A percentile compares a stretch with the other conserved stretches of the same genome.
Evolutionary conservation across 108 stramenopile genomes (phyloP).

Genomic region (Stephanodiscus minutulus): DNA sequence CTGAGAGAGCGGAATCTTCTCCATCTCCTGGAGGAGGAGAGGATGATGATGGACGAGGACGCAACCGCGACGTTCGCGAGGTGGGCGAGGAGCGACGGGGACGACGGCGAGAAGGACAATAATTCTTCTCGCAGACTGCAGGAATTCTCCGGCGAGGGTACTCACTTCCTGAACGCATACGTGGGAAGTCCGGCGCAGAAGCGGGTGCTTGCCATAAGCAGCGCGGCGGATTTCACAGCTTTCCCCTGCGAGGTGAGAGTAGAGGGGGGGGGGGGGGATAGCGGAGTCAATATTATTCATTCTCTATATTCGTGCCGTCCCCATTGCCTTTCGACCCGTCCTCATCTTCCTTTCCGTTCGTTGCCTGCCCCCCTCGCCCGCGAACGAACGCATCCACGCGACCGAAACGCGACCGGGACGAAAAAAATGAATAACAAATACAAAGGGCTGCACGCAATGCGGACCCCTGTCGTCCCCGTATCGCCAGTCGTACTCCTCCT

Average conservation of each 20-base stretch:
- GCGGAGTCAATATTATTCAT: too few relatives aligned
- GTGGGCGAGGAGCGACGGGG: slow-evolving; percentile 3
- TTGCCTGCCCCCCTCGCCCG: not conserved
- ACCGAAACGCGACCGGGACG: not conserved
- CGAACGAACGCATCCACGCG: too few relatives aligned
- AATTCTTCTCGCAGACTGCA: slow-evolving; percentile 7
- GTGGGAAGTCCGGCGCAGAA: slow-evolving; percentile 56
- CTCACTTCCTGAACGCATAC: slow-evolving; percentile 47
- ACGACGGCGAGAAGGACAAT: not conserved
- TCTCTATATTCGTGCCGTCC: too few relatives aligned
- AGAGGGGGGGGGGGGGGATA: not conserved
- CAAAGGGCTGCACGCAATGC: slow-evolving; percentile 43
- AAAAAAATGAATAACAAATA: slow-evolving; percentile 1
- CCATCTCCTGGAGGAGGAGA: slow-evolving; percentile 9
- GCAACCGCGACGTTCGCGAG: slow-evolving; percentile 3
- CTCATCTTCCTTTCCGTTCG: not conserved
- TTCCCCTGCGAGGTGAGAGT: slow-evolving; percentile 53
- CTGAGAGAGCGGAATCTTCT: slow-evolving; percentile 28
- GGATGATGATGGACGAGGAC: slow-evolving; percentile 19
- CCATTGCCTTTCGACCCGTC: not conserved
- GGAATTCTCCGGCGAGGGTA: slow-evolving; percentile 42
- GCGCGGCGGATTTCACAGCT: slow-evolving; percentile 49
- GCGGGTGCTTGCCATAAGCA: slow-evolving; percentile 42
- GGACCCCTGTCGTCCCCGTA: slow-evolving; percentile 25
- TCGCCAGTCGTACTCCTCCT: slow-evolving; percentile 29